Evolutionary conservation across 305 asterid species (phyloP).

Genomic region (Fraxinus platypoda): DNA sequence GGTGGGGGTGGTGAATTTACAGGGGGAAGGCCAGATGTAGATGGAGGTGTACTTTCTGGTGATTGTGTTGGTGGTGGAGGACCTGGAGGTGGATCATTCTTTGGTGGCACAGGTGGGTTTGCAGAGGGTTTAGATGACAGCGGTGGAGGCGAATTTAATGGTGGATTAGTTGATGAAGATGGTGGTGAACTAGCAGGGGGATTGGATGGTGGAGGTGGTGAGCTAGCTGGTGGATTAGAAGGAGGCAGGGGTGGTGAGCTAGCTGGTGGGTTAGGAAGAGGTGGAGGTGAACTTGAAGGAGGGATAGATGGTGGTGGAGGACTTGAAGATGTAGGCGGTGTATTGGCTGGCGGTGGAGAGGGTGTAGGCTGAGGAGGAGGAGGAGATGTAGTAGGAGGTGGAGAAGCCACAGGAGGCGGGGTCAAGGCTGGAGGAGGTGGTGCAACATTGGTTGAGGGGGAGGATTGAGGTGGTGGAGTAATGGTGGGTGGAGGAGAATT

Average conservation of each 20-base stretch:
- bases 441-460: slow-evolving; percentile 22
- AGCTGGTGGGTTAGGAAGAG: slow-evolving; percentile 27
- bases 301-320: slow-evolving; percentile 17
- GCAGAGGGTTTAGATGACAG: slow-evolving; percentile 13
- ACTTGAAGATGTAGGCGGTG: slow-evolving; percentile 27
- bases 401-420: slow-evolving; percentile 23
- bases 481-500: slow-evolving; percentile 28
- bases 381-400: slow-evolving; percentile 18
- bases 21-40: slow-evolving; percentile 22
- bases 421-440: slow-evolving; percentile 17
- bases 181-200: slow-evolving; percentile 35
- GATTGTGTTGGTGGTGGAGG: slow-evolving; percentile 32
- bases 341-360: slow-evolving; percentile 27
- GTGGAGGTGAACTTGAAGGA: slow-evolving; percentile 22
- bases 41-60: slow-evolving; percentile 30
- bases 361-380: slow-evolving; percentile 30
- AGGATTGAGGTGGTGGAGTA: slow-evolving; percentile 9
- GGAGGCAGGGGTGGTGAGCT: neutral
- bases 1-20: slow-evolving; percentile 16
- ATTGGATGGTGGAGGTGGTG: slow-evolving; percentile 37
- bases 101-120: slow-evolving; percentile 19
- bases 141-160: slow-evolving; percentile 19
- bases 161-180: slow-evolving; percentile 38
- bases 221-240: slow-evolving; percentile 19
- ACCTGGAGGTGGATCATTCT: slow-evolving; percentile 30